These are phyloP conservation scores for Candida methanosorbosa DNA, from an alignment of 805 yeast species.

Conservation along the genomic window DNA sequence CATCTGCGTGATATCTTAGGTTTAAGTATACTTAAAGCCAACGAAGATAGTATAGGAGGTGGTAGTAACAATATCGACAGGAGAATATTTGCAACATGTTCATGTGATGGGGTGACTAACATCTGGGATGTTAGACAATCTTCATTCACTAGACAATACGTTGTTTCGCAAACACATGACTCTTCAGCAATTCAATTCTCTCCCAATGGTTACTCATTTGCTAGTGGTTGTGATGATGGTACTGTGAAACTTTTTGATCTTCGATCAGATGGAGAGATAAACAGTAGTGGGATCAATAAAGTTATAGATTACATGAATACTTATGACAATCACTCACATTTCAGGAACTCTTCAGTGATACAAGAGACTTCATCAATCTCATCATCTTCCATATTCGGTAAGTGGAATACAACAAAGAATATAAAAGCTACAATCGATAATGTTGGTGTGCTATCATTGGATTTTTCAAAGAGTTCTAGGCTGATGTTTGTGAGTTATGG, in stretches of 20 bases:
- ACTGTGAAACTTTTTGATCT: slow-evolving; percentile 61
- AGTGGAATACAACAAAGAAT: not conserved
- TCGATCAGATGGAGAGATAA: slow-evolving; percentile 65
- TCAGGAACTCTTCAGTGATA: not conserved
- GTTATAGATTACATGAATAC: slow-evolving; percentile 2
- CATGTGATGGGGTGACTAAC: slow-evolving; percentile 61
- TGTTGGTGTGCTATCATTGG: slow-evolving; percentile 67
- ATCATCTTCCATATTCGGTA: too few species aligned
- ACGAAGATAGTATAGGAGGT: slow-evolving; percentile 6
- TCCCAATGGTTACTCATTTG: slow-evolving; percentile 64
- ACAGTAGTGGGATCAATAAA: slow-evolving; percentile 30
- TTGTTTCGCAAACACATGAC: slow-evolving; percentile 46
- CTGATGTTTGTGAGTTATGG: slow-evolving; percentile 68
- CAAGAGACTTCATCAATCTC: not conserved
- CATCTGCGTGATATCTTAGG: slow-evolving; percentile 68
- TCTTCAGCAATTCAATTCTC: slow-evolving; percentile 53
- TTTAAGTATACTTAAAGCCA: slow-evolving; percentile 23
- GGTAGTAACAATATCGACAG: not conserved
- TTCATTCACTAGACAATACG: slow-evolving; percentile 30
- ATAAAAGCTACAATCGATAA: slow-evolving; percentile 35
- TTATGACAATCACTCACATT: not conserved
- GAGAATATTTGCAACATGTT: slow-evolving; percentile 46
- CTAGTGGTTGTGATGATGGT: slow-evolving; percentile 77
- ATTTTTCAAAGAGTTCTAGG: slow-evolving; percentile 68
- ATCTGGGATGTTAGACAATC: slow-evolving; percentile 58